phyloP scores from a whole-genome alignment of 495 filamentous ascomycete species.

The Penicillium macrosclerotiorum region DNA sequence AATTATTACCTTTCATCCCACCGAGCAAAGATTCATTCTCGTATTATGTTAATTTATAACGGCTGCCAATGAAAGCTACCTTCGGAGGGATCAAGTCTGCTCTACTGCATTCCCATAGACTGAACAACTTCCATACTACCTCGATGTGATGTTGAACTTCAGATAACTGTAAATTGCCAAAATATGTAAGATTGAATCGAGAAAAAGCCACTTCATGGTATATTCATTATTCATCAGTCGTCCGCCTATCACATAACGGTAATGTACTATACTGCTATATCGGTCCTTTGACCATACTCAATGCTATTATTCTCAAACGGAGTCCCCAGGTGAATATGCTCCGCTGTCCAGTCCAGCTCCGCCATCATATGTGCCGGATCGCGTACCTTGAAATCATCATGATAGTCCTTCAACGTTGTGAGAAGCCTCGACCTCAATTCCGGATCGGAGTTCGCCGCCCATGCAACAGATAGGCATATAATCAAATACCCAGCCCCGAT shows the following conservation, averaged over 20 bases:
- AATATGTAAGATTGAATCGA: too few relatives aligned
- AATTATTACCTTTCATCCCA: conserved; percentile 6
- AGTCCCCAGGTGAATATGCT: conserved; percentile 14
- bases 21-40: neutral
- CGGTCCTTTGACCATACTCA: too few relatives aligned
- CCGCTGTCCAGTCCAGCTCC: conserved; percentile 11
- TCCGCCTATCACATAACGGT: too few relatives aligned
- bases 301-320: neutral
- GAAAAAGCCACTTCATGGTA: neutral
- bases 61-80: neutral
- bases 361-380: neutral
- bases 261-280: too few relatives aligned
- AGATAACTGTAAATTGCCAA: too few relatives aligned
- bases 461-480: conserved; percentile 28
- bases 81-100: too few relatives aligned
- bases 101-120: too few relatives aligned
- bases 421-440: conserved; percentile 12
- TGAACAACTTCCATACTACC: too few relatives aligned
- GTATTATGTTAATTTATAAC: neutral
- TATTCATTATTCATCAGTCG: too few relatives aligned
- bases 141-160: too few relatives aligned
- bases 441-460: conserved; percentile 24
- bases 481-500: conserved; percentile 34
- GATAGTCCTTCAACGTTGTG: conserved; percentile 24
- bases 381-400: conserved; percentile 21